Evolutionary conservation across 371 early-diverging fungal species (phyloP).

Genomic region (Mucor piriformis): DNA sequence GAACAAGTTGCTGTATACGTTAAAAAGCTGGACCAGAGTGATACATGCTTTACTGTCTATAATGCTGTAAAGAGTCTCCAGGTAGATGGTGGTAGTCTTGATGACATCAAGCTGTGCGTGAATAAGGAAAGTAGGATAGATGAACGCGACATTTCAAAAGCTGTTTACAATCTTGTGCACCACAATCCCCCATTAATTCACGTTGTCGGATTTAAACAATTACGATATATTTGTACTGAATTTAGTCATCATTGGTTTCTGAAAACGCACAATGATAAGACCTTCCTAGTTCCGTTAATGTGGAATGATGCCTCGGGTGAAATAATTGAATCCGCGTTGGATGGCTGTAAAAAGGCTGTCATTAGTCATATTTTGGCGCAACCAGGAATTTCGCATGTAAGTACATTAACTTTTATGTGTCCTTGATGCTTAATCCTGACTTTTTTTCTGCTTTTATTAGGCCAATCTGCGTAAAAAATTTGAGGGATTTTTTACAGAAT

Average conservation of each 20-base stretch:
- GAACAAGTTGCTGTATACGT: neutral
- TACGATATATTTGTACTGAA: constrained; percentile 18
- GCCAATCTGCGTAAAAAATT: constrained; percentile 1
- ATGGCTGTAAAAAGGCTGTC: constrained; percentile 15
- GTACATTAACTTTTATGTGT: neutral
- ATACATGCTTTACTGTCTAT: neutral
- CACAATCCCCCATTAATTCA: constrained; percentile 6
- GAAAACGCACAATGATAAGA: neutral
- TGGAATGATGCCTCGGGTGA: constrained; percentile 22
- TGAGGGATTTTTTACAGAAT: constrained; percentile 11
- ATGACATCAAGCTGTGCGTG: neutral
- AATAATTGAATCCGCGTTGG: constrained; percentile 7
- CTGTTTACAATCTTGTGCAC: neutral
- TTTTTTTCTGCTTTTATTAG: constrained; percentile 8
- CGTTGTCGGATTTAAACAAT: constrained; percentile 10
- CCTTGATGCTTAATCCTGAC: neutral
- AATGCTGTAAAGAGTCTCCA: neutral
- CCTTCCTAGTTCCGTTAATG: constrained; percentile 8
- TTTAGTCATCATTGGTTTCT: constrained; percentile 6
- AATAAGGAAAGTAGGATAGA: neutral
- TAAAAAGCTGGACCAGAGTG: neutral
- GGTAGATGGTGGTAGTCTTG: neutral
- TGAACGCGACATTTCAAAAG: neutral
- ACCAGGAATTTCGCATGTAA: constrained; percentile 26
- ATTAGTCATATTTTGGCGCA: constrained; percentile 14